These are phyloP conservation scores for Cytospora paraplurivora DNA, from an alignment of 2,329 filamentous ascomycete species.

Conservation along the genomic window DNA sequence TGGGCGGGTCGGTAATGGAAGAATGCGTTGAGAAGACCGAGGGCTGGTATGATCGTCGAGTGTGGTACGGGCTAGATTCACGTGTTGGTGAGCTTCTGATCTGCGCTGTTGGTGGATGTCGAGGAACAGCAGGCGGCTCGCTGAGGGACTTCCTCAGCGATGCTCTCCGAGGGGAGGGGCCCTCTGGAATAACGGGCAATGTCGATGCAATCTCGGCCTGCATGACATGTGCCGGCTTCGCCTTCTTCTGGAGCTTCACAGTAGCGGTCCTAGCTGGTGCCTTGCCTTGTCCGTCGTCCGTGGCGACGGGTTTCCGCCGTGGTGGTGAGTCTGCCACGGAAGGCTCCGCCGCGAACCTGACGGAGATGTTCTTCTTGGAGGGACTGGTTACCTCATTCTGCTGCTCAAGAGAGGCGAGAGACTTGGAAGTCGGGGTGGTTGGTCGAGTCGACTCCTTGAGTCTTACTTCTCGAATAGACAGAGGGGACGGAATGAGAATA, in stretches of 20 bases:
- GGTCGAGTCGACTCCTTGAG: conserved; percentile 35
- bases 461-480: conserved; percentile 32
- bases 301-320: conserved; percentile 21
- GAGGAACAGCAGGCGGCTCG: conserved; percentile 24
- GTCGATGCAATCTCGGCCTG: conserved; percentile 41
- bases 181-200: conserved; percentile 56
- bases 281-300: conserved; percentile 16
- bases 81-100: conserved; percentile 45
- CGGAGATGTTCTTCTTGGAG: conserved; percentile 31
- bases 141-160: conserved; percentile 41
- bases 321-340: conserved; percentile 21
- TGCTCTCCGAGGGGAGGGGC: conserved; percentile 48
- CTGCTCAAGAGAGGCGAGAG: conserved; percentile 41
- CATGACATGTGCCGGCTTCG: conserved; percentile 35
- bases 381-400: conserved; percentile 41
- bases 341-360: conserved; percentile 24
- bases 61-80: conserved; percentile 47
- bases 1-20: conserved; percentile 59
- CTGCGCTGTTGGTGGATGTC: conserved; percentile 28
- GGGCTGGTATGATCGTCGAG: conserved; percentile 53
- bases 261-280: conserved; percentile 36
- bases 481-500: conserved; percentile 33
- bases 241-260: conserved; percentile 56
- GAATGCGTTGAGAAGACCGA: conserved; percentile 53
- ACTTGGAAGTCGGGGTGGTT: conserved; percentile 38